Percentiles rank a stretch among this genome's conserved stretches.
phyloP scores from a whole-genome alignment of 2,329 filamentous ascomycete species.

The Ophiostoma sp. region DNA sequence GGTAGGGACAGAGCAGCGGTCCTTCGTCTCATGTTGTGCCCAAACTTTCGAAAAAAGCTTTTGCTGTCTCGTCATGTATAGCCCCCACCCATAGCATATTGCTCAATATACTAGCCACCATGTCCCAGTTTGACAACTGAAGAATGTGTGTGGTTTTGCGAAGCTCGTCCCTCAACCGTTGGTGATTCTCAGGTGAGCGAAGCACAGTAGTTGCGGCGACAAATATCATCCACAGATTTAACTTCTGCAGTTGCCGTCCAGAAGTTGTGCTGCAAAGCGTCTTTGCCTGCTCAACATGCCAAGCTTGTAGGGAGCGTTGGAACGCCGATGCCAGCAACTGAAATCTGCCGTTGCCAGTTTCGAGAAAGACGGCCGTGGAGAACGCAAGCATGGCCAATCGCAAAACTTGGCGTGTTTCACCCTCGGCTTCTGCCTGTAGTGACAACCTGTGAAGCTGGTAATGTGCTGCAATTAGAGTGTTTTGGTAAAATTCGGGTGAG shows the following conservation, averaged over 20 bases:
- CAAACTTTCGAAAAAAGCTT: not conserved
- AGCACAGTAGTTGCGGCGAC: not conserved
- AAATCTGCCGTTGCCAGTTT: not conserved
- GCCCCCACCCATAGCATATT: not conserved
- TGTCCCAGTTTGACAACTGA: not conserved
- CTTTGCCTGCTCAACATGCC: not conserved
- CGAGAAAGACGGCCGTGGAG: constrained; percentile 6
- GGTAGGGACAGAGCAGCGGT: not conserved
- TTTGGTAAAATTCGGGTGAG: not conserved
- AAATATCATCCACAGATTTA: not conserved
- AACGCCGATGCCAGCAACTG: not conserved
- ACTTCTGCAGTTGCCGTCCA: not conserved
- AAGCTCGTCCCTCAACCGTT: not conserved
- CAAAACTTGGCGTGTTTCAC: not conserved
- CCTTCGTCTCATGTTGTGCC: not conserved
- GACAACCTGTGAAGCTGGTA: not conserved
- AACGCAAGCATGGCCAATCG: constrained; percentile 2
- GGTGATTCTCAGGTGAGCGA: not conserved
- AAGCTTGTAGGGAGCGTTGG: not conserved
- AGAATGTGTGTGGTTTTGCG: not conserved
- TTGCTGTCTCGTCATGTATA: not conserved
- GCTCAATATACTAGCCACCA: not conserved
- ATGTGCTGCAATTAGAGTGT: not conserved
- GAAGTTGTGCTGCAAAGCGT: not conserved
- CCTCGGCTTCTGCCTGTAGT: not conserved